Conservation (phyloP, 208 protist genomes). For the Histomonas meleagridis region DNA sequence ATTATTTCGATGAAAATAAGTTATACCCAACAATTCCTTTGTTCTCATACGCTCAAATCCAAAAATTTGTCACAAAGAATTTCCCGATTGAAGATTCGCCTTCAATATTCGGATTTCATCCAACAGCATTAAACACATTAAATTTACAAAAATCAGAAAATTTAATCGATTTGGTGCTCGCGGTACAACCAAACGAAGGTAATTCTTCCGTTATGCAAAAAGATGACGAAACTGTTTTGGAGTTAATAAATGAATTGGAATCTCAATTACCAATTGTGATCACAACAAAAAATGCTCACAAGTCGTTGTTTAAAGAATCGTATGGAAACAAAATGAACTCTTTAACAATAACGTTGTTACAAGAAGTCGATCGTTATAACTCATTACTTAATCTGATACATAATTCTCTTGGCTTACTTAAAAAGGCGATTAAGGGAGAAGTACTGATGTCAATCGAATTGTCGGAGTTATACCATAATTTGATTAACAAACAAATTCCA, state of each 20-base stretch:
- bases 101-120: slow-evolving; percentile 86
- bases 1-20: slow-evolving; percentile 58
- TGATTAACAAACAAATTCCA: slow-evolving; percentile 81
- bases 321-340: slow-evolving; percentile 27
- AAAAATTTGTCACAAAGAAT: not conserved
- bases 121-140: slow-evolving; percentile 83
- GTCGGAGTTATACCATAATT: slow-evolving; percentile 78
- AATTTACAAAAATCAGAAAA: slow-evolving; percentile 74
- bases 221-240: slow-evolving; percentile 71
- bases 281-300: not conserved
- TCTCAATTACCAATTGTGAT: slow-evolving; percentile 23
- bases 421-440: slow-evolving; percentile 80
- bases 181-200: slow-evolving; percentile 68
- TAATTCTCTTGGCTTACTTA: slow-evolving; percentile 56
- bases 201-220: slow-evolving; percentile 47
- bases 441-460: slow-evolving; percentile 82
- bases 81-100: slow-evolving; percentile 69
- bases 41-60: not conserved
- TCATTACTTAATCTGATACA: not conserved
- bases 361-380: not conserved
- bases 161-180: slow-evolving; percentile 70
- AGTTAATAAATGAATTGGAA: slow-evolving; percentile 72
- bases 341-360: not conserved
- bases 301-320: not conserved
- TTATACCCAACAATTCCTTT: not conserved